Percentiles rank a stretch among this genome's conserved stretches.
Conservation (phyloP, 2,329 filamentous ascomycete species). For the Tolypocladium nubicola region DNA sequence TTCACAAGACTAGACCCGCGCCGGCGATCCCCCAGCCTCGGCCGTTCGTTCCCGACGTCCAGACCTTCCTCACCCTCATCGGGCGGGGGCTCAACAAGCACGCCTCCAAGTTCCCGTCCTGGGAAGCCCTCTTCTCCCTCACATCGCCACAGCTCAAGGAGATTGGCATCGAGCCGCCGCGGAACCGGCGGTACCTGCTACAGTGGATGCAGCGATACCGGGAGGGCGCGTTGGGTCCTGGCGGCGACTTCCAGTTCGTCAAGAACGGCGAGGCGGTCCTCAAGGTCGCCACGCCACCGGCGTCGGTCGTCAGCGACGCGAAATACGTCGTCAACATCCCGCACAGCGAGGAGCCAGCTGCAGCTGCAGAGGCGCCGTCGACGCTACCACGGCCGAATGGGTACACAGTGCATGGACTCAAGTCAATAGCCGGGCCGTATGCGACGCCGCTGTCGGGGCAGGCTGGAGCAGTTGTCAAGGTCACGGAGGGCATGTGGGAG, state of each 20-base stretch:
- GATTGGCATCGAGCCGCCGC: constrained; percentile 76
- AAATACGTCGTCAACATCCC: constrained; percentile 48
- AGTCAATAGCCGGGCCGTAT: constrained; percentile 65
- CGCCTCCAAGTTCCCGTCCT: constrained; percentile 76
- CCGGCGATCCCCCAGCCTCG: constrained; percentile 56
- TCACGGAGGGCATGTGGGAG: constrained; percentile 90
- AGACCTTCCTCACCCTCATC: constrained; percentile 82
- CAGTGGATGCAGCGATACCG: constrained; percentile 82
- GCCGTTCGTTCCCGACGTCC: constrained; percentile 74
- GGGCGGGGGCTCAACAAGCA: constrained; percentile 78
- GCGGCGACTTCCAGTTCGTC: constrained; percentile 71
- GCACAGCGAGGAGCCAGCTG: constrained; percentile 26
- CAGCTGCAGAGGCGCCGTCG: neutral
- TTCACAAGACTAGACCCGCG: constrained; percentile 28
- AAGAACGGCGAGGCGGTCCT: constrained; percentile 42
- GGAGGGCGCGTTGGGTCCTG: constrained; percentile 65
- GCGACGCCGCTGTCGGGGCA: constrained; percentile 58
- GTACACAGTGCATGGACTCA: constrained; percentile 57
- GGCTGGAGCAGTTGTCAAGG: constrained; percentile 52
- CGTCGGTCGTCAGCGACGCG: constrained; percentile 27
- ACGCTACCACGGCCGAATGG: constrained; percentile 20
- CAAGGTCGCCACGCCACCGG: constrained; percentile 32
- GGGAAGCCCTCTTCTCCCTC: constrained; percentile 82
- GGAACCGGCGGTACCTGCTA: constrained; percentile 72
- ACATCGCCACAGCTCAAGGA: constrained; percentile 68